Conservation (phyloP, 192 early-diverging fungal genomes). For the Entomortierella beljakovae region DNA sequence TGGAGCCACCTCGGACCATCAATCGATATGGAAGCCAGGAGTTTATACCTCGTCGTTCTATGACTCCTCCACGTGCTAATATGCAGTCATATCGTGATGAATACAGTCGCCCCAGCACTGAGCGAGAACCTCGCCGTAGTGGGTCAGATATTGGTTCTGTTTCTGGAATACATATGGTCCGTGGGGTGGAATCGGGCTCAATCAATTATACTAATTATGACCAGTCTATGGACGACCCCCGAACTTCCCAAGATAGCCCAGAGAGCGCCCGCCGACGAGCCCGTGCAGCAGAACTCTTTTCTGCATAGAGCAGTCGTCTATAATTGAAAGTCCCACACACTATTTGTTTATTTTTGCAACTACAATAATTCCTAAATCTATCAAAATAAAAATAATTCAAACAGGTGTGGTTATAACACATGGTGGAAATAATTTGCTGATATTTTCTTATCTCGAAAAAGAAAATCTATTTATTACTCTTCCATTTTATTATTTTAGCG, state of each 20-base stretch:
- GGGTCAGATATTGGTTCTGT: slow-evolving; percentile 44
- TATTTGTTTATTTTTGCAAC: not conserved
- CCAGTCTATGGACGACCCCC: slow-evolving; percentile 4
- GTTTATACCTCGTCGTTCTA: slow-evolving; percentile 17
- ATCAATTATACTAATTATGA: slow-evolving; percentile 7
- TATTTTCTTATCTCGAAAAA: not conserved
- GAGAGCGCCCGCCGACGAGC: slow-evolving; percentile 45
- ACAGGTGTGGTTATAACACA: too few species aligned
- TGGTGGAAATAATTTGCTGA: too few species aligned
- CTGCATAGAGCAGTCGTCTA: slow-evolving; percentile 30
- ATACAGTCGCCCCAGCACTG: slow-evolving; percentile 33
- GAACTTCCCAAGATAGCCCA: slow-evolving; percentile 20
- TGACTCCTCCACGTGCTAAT: slow-evolving; percentile 39
- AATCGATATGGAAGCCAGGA: slow-evolving; percentile 1
- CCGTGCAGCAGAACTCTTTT: slow-evolving; percentile 50
- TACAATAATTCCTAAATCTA: too few species aligned
- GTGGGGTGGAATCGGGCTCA: slow-evolving; percentile 10
- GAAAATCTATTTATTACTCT: not conserved
- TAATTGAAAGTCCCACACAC: not conserved
- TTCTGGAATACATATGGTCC: slow-evolving; percentile 17
- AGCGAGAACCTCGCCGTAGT: slow-evolving; percentile 32
- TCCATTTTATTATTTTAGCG: slow-evolving; percentile 5
- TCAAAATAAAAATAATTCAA: too few species aligned
- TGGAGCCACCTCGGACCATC: slow-evolving; percentile 30
- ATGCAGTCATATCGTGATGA: slow-evolving; percentile 52